Evolutionary conservation across 768 basidiomycete genomes (phyloP).

Genomic region (Suillus americanus): DNA sequence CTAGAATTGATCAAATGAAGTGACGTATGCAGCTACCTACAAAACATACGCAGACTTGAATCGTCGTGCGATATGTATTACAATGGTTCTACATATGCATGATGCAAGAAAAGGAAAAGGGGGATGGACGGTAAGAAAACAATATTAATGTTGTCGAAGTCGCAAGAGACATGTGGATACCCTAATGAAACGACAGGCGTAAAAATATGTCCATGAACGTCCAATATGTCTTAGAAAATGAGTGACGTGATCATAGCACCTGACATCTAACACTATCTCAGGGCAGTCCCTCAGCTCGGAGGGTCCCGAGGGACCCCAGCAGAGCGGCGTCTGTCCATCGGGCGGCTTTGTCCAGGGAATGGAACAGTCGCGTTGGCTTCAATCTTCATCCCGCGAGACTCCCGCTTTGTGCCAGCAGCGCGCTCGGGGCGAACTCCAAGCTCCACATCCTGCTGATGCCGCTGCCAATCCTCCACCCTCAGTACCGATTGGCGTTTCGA

Average conservation of each 20-base stretch:
- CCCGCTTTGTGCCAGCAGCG: conserved; percentile 17
- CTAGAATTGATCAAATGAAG: background rate
- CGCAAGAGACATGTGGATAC: background rate
- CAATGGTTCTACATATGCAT: conserved; percentile 13
- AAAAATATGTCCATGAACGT: conserved; percentile 21
- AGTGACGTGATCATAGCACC: background rate
- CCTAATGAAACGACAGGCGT: conserved; percentile 9
- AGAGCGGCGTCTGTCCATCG: conserved; percentile 29
- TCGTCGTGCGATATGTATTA: conserved; percentile 20
- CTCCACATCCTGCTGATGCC: conserved; percentile 56
- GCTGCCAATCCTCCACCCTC: conserved; percentile 87
- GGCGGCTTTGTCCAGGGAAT: conserved; percentile 30
- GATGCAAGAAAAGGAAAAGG: conserved; percentile 8
- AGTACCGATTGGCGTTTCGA: conserved; percentile 67
- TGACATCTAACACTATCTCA: conserved; percentile 1
- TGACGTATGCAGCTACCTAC: conserved; percentile 4
- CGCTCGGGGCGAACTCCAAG: conserved; percentile 29
- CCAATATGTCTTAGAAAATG: conserved; percentile 11
- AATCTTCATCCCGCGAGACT: conserved; percentile 17
- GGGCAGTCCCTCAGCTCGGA: conserved; percentile 28
- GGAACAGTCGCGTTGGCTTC: conserved; percentile 27
- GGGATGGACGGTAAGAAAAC: conserved; percentile 7
- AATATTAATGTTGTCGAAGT: conserved; percentile 14
- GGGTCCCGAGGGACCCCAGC: conserved; percentile 40
- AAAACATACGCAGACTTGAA: conserved; percentile 6